Evolutionary conservation across 1,284 basidiomycete genomes (phyloP).

Genomic region (Termitomyces sp.): DNA sequence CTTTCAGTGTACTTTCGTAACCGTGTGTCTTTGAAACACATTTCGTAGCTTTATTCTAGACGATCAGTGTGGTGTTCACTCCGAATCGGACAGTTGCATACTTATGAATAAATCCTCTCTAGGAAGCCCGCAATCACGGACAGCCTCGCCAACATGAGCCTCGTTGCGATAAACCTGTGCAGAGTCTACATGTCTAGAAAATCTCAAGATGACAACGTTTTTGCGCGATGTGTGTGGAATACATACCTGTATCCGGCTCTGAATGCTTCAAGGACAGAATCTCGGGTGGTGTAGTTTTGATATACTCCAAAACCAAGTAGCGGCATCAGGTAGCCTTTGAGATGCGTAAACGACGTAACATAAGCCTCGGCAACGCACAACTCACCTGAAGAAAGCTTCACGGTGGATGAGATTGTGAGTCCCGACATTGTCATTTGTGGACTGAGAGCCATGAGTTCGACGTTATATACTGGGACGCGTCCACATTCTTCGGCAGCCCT

Average conservation of each 20-base stretch:
- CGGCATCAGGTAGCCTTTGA: slow-evolving; percentile 56
- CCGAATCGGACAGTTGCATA: slow-evolving; percentile 25
- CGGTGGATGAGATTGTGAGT: slow-evolving; percentile 15
- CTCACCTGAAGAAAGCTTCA: slow-evolving; percentile 33
- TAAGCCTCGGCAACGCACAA: not conserved
- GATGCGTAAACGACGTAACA: not conserved
- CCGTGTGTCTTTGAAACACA: slow-evolving; percentile 49
- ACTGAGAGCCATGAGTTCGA: no score
- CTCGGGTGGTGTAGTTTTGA: slow-evolving; percentile 55
- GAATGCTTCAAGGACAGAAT: slow-evolving; percentile 65
- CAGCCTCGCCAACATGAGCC: slow-evolving; percentile 52
- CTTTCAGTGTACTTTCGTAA: slow-evolving; percentile 52
- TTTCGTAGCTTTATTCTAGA: slow-evolving; percentile 49
- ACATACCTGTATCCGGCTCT: slow-evolving; percentile 68
- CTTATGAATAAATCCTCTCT: slow-evolving; percentile 67
- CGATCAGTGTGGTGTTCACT: not conserved
- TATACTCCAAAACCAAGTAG: slow-evolving; percentile 82
- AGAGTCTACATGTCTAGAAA: slow-evolving; percentile 60
- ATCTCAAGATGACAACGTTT: not conserved
- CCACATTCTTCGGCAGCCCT: no score
- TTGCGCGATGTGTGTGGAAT: not conserved
- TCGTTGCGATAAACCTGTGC: slow-evolving; percentile 78
- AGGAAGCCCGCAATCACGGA: slow-evolving; percentile 46
- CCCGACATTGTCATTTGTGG: slow-evolving; percentile 10
- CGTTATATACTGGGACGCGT: no score